Evolutionary conservation across 179 eudicot species (phyloP).

Genomic region (Pouteria campechiana): DNA sequence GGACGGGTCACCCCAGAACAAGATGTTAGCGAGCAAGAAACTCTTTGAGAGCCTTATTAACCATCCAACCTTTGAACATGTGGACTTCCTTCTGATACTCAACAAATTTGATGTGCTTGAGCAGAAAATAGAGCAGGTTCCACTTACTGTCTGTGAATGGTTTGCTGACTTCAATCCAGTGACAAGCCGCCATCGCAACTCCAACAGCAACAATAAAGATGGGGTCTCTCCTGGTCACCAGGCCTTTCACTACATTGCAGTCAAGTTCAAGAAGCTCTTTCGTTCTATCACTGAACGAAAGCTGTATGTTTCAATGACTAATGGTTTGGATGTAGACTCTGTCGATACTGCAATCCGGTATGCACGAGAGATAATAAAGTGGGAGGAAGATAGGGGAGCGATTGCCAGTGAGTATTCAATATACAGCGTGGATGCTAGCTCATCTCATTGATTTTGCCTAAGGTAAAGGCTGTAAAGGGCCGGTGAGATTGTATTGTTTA

Average conservation of each 20-base stretch:
- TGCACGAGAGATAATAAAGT: constrained; percentile 74
- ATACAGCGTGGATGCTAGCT: constrained; percentile 68
- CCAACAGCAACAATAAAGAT: constrained; percentile 26
- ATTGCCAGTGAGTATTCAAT: constrained; percentile 59
- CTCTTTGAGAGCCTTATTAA: constrained; percentile 72
- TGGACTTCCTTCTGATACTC: constrained; percentile 72
- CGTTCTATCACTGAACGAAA: constrained; percentile 60
- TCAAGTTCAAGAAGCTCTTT: constrained; percentile 85
- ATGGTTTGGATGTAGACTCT: constrained; percentile 66
- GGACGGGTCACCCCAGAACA: constrained; percentile 46
- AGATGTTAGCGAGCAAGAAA: constrained; percentile 69
- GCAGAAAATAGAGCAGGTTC: constrained; percentile 63
- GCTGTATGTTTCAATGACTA: constrained; percentile 60
- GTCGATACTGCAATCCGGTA: constrained; percentile 73
- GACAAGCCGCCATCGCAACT: constrained; percentile 46
- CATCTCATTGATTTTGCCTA: no score
- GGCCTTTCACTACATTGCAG: constrained; percentile 73
- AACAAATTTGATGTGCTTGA: constrained; percentile 77
- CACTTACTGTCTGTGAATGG: constrained; percentile 78
- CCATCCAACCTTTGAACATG: constrained; percentile 77
- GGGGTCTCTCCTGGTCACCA: constrained; percentile 71
- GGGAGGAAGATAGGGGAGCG: constrained; percentile 81
- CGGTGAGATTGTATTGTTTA: neutral
- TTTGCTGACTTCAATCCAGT: constrained; percentile 84
- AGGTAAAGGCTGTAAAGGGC: no score